Conservation (phyloP, 2,329 filamentous ascomycete genomes). For the Aspergillus flavus region DNA sequence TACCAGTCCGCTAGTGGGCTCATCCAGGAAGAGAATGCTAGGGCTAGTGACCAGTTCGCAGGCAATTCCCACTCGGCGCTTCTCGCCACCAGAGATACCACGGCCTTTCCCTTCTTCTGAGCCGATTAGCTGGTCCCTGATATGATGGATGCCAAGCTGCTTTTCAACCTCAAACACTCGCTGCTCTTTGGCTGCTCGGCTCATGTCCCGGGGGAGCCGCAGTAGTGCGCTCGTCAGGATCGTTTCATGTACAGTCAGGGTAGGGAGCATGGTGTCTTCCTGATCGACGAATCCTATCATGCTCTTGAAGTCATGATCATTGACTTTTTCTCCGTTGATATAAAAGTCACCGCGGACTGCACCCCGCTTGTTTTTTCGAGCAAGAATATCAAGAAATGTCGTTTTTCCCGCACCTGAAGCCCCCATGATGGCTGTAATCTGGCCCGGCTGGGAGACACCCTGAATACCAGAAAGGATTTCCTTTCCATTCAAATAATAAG, state of each 20-base stretch:
- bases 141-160: slow-evolving; percentile 91
- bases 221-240: slow-evolving; percentile 92
- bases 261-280: slow-evolving; percentile 95
- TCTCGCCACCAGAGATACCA: slow-evolving; percentile 96
- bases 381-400: slow-evolving; percentile 92
- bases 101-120: slow-evolving; percentile 93
- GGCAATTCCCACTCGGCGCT: slow-evolving; percentile 92
- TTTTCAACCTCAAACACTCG: slow-evolving; percentile 90
- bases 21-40: slow-evolving; percentile 94
- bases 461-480: slow-evolving; percentile 78
- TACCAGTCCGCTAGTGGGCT: slow-evolving; percentile 85
- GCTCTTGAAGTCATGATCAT: slow-evolving; percentile 80
- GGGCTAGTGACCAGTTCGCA: slow-evolving; percentile 97
- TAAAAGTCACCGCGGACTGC: slow-evolving; percentile 77
- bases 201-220: slow-evolving; percentile 91
- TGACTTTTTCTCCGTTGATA: slow-evolving; percentile 89
- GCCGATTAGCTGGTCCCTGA: slow-evolving; percentile 91
- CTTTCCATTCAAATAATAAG: slow-evolving; percentile 84
- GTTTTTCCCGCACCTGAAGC: slow-evolving; percentile 97
- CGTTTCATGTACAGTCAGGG: slow-evolving; percentile 95
- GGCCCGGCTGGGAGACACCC: slow-evolving; percentile 89
- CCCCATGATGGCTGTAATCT: slow-evolving; percentile 96
- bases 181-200: slow-evolving; percentile 81
- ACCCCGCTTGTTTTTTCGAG: slow-evolving; percentile 95
- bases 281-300: slow-evolving; percentile 98